phyloP scores from a whole-genome alignment of 768 basidiomycete genomes.

The Kwoniella dendrophila region DNA sequence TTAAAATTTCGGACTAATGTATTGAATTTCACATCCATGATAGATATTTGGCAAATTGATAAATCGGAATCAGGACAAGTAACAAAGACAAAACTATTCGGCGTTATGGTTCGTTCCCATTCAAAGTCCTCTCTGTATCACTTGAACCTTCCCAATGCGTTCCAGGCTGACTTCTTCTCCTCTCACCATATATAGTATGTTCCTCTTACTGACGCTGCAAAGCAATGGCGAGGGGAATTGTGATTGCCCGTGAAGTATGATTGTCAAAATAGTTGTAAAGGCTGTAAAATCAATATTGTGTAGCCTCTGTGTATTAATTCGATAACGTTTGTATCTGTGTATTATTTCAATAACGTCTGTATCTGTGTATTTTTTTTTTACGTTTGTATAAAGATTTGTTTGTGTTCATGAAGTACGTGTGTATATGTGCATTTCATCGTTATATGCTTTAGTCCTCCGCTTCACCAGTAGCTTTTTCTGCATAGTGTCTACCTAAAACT shows the following conservation, averaged over 20 bases:
- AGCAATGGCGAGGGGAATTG: conserved; percentile 36
- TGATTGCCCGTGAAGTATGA: background rate
- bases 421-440: background rate
- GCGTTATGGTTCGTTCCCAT: conserved; percentile 68
- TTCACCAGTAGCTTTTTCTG: conserved; percentile 13
- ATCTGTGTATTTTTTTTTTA: too few relatives aligned
- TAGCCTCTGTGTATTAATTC: too few relatives aligned
- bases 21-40: background rate
- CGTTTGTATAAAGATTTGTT: background rate
- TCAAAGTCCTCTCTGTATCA: background rate
- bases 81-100: conserved; percentile 69
- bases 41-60: conserved; percentile 70
- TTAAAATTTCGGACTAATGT: background rate
- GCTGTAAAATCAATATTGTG: background rate
- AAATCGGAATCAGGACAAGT: conserved; percentile 73
- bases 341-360: too few relatives aligned
- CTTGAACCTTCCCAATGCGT: background rate
- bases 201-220: conserved; percentile 52
- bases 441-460: conserved; percentile 25
- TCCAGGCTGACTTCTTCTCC: conserved; percentile 3
- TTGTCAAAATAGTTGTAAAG: too few relatives aligned
- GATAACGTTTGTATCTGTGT: too few relatives aligned
- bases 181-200: conserved; percentile 49
- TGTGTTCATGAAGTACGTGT: background rate
- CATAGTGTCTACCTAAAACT: conserved; percentile 69